These are phyloP conservation scores for Mucor racemosus DNA, from an alignment of 371 early-diverging fungal species.

Conservation along the genomic window DNA sequence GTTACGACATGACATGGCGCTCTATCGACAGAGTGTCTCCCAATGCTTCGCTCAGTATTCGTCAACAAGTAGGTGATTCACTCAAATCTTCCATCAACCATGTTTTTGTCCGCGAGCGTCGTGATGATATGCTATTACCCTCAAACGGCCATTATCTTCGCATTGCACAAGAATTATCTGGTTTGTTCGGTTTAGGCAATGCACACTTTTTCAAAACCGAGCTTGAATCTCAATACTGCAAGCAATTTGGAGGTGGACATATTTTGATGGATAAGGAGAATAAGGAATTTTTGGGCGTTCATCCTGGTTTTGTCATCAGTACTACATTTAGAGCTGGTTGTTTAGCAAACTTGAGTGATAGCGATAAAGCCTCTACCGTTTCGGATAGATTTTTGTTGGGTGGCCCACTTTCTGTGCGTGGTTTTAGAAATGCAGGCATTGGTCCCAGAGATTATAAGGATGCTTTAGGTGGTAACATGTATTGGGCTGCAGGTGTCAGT, in stretches of 20 bases:
- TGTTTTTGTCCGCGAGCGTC: conserved; percentile 68
- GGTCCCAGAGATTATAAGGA: conserved; percentile 90
- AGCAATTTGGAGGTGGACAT: conserved; percentile 43
- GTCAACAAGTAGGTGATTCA: conserved; percentile 87
- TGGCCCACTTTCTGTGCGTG: conserved; percentile 86
- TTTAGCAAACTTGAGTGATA: conserved; percentile 61
- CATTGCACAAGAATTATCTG: conserved; percentile 77
- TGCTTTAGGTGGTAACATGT: conserved; percentile 86
- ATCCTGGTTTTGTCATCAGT: conserved; percentile 52
- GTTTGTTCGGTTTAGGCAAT: conserved; percentile 79
- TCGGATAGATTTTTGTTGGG: conserved; percentile 90
- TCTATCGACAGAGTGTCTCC: conserved; percentile 72
- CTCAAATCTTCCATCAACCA: conserved; percentile 84
- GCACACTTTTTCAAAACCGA: conserved; percentile 76
- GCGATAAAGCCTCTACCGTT: conserved; percentile 55
- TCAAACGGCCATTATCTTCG: conserved; percentile 74
- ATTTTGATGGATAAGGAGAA: conserved; percentile 33
- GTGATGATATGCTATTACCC: conserved; percentile 82
- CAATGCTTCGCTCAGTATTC: conserved; percentile 83
- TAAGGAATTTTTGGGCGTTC: conserved; percentile 31
- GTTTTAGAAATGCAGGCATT: conserved; percentile 85
- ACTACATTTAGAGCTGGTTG: conserved; percentile 73
- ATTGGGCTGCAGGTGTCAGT: conserved; percentile 78
- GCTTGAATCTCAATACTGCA: conserved; percentile 57
- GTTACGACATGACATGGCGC: conserved; percentile 79